Percentiles rank a stretch among this genome's conserved stretches.
These are phyloP conservation scores for Aquilaria sinensis DNA, from an alignment of 345 rosid species.

Conservation along the genomic window DNA sequence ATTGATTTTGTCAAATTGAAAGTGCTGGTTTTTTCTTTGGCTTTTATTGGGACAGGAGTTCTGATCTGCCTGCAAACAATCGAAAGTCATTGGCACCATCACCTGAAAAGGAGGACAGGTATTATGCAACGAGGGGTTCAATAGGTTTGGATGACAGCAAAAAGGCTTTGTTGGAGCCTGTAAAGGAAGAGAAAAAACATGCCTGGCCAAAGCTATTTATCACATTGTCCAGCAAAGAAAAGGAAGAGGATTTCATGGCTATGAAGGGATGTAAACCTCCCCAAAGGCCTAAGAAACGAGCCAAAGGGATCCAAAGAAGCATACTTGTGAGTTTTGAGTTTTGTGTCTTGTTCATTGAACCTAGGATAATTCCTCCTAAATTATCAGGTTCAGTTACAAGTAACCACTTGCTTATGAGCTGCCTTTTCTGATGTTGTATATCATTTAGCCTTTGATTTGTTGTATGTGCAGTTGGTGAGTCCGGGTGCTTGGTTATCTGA, in stretches of 20 bases:
- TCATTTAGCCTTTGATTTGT: no score
- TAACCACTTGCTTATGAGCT: neutral
- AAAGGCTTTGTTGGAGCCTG: slow-evolving; percentile 38
- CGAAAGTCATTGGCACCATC: slow-evolving; percentile 44
- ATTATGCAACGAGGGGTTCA: slow-evolving; percentile 76
- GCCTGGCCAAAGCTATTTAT: slow-evolving; percentile 78
- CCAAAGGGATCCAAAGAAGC: slow-evolving; percentile 79
- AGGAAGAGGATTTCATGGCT: slow-evolving; percentile 91
- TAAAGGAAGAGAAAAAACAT: slow-evolving; percentile 49
- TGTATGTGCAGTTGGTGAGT: slow-evolving; percentile 56
- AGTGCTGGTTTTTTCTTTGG: neutral
- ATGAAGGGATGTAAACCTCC: slow-evolving; percentile 96
- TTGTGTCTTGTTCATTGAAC: neutral
- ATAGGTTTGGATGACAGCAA: slow-evolving; percentile 61
- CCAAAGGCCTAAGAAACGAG: slow-evolving; percentile 89
- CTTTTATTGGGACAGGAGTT: slow-evolving; percentile 30
- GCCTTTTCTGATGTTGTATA: slow-evolving; percentile 3
- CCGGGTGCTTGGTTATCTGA: slow-evolving; percentile 94
- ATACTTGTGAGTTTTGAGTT: slow-evolving; percentile 60
- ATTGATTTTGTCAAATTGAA: neutral
- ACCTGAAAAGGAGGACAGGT: slow-evolving; percentile 74
- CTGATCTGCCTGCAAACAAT: slow-evolving; percentile 38
- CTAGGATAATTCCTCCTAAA: no score
- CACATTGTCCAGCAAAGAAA: slow-evolving; percentile 82
- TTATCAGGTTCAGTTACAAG: no score